Evolutionary conservation across 441 rosid genomes (phyloP), one percentile per base, ranked within the genome.

Genomic region (Syzygium syzygioides): DNA sequence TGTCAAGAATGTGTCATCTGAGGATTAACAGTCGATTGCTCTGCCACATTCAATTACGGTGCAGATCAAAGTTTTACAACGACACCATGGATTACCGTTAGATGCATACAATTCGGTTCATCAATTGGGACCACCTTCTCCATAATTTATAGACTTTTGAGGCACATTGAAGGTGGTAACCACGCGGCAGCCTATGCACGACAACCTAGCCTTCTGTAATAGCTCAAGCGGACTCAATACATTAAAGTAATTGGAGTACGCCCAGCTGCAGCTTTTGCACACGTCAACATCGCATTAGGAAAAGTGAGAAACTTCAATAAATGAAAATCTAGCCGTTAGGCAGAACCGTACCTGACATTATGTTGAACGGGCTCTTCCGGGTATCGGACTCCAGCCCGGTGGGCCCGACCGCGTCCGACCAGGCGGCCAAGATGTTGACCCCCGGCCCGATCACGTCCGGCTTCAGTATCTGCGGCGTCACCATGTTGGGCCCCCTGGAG

Each of bases 391-490:
- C 96, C 41, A 94, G 93, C 37, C 95, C 96, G 5, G 98, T 97
- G 79, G 99, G 98, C 28, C 98, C 99, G 19, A 92, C 55, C 12
- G 96, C 97, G 57, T 92, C 98, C 12, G 98, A 91, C 98, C 98
- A 96, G 3, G 92, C 96, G 34, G 99, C 98, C 87, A 96, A 90
- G 32, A 97, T 97, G 90, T 97, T 97, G 50, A 97, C 99, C 3
- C 99, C 98, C 0, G 99, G 99, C 32, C 98, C 99, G 90, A 97
- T 95, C 86, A 97, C 92, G 91, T 97, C 99, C 55, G 99, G 99
- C 89, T 97, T 97, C 95, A 96, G 90, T 86, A 96, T 96, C 90
- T 96, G 96, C 19, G 96, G 95, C 5, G 98, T 96, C 45, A 96
- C 97, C 91, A 91, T 85, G 86, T 96, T 97, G 4, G 99, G 99